Evolutionary conservation across 73 alveolate species (phyloP), one percentile per base, ranked within the genome.

Genomic region (Blepharisma japonicum): DNA sequence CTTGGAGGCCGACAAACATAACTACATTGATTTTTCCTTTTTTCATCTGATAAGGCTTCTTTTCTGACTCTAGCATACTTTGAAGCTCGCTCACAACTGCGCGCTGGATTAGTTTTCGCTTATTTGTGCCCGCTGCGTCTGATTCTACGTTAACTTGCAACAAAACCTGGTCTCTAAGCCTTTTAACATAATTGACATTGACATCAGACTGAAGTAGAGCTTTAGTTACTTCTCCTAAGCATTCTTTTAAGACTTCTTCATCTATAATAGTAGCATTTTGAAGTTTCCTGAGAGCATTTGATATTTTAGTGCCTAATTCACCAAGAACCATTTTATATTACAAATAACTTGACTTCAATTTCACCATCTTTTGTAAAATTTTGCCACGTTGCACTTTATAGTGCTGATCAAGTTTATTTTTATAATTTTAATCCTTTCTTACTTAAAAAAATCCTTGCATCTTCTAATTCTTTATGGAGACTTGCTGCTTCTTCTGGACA

Each of bases 1-100:
- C 99, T 89, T 97, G 97, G 50, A 97, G 91, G 51, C 99, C 99
- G 46, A 97, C 99, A 72, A 97, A 96, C 99, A 97, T 97, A 71
- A 97, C 93, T 68, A 97, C 92, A 71, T 97, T 95, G 54, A 90
- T 77, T 80, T 95, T 95, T 55, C 99, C 99, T 81, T 92, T 96
- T 84, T 93, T 78, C 86, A 56, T 85, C 71, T 54, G 66, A 56
- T 72, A 89, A 23, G 98, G 97, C 38, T 56, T 68, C 45, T 78
- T 68, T 56, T 89, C 91, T 38, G 95, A 48, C 23, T 87, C 85
- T 51, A 95, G 93, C 93, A 95, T 91, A 51, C 84, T 83, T 11
- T 96, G 94, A 6, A 95, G 87, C 80, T 93, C 99, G 54, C 91
- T 94, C 6, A 95, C 98, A 6, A 95, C 98, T 53, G 94, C 87